Evolutionary conservation across 2,329 filamentous ascomycete species (phyloP).

Genomic region (Fonsecaea nubica): DNA sequence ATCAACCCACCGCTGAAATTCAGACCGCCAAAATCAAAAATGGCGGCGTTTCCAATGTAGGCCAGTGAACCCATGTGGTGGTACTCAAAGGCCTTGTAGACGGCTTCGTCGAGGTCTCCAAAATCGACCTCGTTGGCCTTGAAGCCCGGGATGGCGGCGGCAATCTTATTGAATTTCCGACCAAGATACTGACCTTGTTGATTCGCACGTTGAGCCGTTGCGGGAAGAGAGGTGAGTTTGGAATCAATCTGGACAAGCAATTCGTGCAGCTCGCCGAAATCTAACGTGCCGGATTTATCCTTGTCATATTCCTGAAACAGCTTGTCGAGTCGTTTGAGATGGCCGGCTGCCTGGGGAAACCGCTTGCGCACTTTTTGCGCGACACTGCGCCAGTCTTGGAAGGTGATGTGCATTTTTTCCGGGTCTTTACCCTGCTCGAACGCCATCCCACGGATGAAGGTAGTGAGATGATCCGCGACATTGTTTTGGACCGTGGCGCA

Average conservation of each 20-base stretch:
- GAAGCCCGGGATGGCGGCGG: constrained; percentile 76
- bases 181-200: constrained; percentile 94
- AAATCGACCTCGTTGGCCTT: constrained; percentile 80
- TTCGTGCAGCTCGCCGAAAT: constrained; percentile 89
- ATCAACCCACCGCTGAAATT: constrained; percentile 81
- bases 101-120: constrained; percentile 87
- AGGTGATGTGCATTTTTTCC: constrained; percentile 83
- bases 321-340: constrained; percentile 86
- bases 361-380: constrained; percentile 82
- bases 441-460: constrained; percentile 85
- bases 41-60: constrained; percentile 93
- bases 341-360: constrained; percentile 87
- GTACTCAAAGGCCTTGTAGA: constrained; percentile 95
- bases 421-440: constrained; percentile 93
- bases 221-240: constrained; percentile 91
- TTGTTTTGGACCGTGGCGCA: constrained; percentile 98
- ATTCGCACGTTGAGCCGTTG: constrained; percentile 93
- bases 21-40: constrained; percentile 89
- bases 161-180: constrained; percentile 90
- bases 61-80: constrained; percentile 88
- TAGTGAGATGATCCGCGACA: constrained; percentile 85
- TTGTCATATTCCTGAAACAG: constrained; percentile 92
- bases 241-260: constrained; percentile 90
- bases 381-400: constrained; percentile 84
- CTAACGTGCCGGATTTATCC: constrained; percentile 88